Percentiles rank a stretch among this genome's conserved stretches.
Evolutionary conservation across 2,329 filamentous ascomycete genomes (phyloP).

Genomic region (Talaromyces verruculosus): DNA sequence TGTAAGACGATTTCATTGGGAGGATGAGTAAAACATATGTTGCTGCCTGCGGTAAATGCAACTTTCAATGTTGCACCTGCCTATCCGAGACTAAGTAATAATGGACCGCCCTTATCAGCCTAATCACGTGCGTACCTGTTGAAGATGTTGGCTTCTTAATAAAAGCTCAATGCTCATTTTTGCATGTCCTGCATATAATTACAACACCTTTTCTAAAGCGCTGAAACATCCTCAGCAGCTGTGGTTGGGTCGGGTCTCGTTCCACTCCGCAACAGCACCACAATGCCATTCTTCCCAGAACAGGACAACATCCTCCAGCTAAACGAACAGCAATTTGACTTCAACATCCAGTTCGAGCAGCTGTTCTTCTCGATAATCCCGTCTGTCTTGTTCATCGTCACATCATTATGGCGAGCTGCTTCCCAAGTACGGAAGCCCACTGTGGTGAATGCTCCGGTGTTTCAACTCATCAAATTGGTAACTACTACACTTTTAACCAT

Average conservation of each 20-base stretch:
- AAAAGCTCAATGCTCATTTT: not conserved
- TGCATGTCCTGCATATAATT: not conserved
- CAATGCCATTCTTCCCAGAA: conserved; percentile 6
- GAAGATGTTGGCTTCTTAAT: not conserved
- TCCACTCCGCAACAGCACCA: not conserved
- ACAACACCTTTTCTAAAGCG: not conserved
- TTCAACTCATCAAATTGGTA: conserved; percentile 34
- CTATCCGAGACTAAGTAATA: not conserved
- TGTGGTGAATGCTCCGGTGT: conserved; percentile 32
- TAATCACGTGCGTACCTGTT: not conserved
- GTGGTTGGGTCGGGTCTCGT: not conserved
- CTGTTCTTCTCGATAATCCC: conserved; percentile 41
- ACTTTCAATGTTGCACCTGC: not conserved
- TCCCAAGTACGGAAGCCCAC: conserved; percentile 32
- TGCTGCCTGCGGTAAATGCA: not conserved
- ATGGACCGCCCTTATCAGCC: not conserved
- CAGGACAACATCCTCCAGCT: conserved; percentile 4
- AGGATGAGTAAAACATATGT: not conserved
- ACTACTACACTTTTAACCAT: conserved; percentile 7
- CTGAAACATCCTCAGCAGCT: not conserved
- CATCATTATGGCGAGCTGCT: conserved; percentile 30
- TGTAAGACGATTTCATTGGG: not conserved
- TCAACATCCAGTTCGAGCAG: conserved; percentile 49
- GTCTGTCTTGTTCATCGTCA: conserved; percentile 32
- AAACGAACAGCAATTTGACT: conserved; percentile 39